A percentile compares a stretch with the other conserved stretches of the same genome.
These are phyloP conservation scores for Apostasia ramifera DNA, from an alignment of 106 monocot genomes.

Conservation along the genomic window DNA sequence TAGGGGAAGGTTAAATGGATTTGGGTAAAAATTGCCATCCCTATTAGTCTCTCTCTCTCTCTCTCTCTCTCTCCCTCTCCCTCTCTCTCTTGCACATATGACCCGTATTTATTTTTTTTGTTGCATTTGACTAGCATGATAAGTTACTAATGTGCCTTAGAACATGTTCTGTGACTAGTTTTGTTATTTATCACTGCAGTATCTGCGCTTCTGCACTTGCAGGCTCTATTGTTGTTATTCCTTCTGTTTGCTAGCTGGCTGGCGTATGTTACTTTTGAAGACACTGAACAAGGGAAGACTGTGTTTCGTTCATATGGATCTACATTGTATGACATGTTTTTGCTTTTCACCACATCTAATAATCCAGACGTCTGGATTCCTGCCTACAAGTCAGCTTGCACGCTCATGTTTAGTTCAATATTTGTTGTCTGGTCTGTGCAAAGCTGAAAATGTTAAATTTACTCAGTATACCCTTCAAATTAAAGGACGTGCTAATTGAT, in stretches of 20 bases:
- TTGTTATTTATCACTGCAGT: conserved; percentile 5
- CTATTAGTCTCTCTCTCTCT: too few species aligned
- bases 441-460: neutral
- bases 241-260: conserved; percentile 90
- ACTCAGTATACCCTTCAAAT: too few species aligned
- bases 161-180: neutral
- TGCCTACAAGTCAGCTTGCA: conserved; percentile 85
- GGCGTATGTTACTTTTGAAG: conserved; percentile 97
- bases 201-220: conserved; percentile 17
- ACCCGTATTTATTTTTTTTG: too few species aligned
- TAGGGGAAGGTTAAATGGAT: too few species aligned
- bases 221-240: conserved; percentile 85
- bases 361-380: conserved; percentile 99
- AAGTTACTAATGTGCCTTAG: too few species aligned
- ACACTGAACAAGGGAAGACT: conserved; percentile 77
- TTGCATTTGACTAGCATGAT: too few species aligned
- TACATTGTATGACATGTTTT: conserved; percentile 95
- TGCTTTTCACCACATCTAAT: conserved; percentile 98
- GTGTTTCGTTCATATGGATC: conserved; percentile 70
- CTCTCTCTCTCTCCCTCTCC: too few species aligned
- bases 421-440: neutral
- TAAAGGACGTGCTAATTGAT: too few species aligned
- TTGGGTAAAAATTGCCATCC: too few species aligned
- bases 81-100: too few species aligned
- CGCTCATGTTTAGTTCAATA: neutral